Conservation (phyloP, 164 flowering plant species). For the Chimonanthus praecox region DNA sequence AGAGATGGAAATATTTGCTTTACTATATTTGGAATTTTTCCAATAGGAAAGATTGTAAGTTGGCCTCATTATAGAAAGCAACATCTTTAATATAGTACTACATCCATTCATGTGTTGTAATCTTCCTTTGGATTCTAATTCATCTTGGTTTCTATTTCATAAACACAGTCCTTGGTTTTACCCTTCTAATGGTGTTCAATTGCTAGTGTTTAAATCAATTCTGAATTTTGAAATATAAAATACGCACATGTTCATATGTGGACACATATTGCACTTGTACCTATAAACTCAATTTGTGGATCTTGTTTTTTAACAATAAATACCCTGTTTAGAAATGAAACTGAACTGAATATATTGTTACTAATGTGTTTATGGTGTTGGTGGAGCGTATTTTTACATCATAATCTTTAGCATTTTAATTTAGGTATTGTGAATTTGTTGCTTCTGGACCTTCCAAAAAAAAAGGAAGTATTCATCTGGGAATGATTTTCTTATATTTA, state of each 20-base stretch:
- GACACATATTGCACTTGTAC: too few species aligned
- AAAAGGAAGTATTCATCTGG: not conserved
- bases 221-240: too few species aligned
- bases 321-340: not conserved
- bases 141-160: not conserved
- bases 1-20: slow-evolving; percentile 84
- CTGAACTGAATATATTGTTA: not conserved
- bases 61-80: not conserved
- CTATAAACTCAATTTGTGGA: not conserved
- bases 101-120: not conserved
- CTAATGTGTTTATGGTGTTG: not conserved
- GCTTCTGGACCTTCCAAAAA: too few species aligned
- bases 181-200: too few species aligned
- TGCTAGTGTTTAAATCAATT: too few species aligned
- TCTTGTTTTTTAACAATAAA: not conserved
- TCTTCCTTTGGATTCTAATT: not conserved
- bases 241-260: too few species aligned
- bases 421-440: not conserved
- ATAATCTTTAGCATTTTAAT: too few species aligned
- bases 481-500: not conserved
- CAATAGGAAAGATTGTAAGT: slow-evolving; percentile 87
- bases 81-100: not conserved
- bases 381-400: not conserved
- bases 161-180: not conserved
- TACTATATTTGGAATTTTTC: slow-evolving; percentile 91